Percentiles rank a stretch among this genome's conserved stretches.
Conservation (phyloP, 345 rosid species). For the Moricandia moricandioides region DNA sequence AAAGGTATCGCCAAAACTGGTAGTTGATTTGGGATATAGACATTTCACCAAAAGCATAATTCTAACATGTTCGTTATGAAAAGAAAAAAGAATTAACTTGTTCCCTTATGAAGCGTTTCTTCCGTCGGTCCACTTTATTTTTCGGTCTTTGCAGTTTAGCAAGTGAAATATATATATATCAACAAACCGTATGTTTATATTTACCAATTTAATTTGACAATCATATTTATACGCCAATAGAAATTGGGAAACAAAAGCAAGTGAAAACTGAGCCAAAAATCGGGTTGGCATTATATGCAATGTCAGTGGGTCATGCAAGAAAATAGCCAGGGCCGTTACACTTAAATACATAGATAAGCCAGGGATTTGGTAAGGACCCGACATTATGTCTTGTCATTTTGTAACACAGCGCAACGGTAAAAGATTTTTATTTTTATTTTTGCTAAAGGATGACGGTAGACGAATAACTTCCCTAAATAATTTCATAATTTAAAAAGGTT, state of each 20-base stretch:
- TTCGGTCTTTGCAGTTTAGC: neutral
- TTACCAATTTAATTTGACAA: neutral
- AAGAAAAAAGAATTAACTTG: neutral
- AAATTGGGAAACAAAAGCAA: neutral
- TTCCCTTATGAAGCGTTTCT: neutral
- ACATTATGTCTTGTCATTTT: neutral
- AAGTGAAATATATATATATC: neutral
- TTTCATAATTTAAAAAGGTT: too few relatives aligned
- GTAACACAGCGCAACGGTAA: constrained; percentile 2
- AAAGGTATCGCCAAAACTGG: constrained; percentile 6
- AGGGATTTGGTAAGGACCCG: constrained; percentile 31
- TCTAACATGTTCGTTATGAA: neutral
- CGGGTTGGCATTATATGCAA: constrained; percentile 15
- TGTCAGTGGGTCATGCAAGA: constrained; percentile 22
- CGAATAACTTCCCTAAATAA: too few relatives aligned
- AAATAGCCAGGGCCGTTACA: constrained; percentile 21
- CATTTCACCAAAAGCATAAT: constrained; percentile 22
- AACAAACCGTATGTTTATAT: neutral
- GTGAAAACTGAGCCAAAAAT: neutral
- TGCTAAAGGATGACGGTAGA: neutral
- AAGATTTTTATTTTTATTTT: neutral
- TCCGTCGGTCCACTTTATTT: constrained; percentile 13
- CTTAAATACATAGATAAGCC: constrained; percentile 3
- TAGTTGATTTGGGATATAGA: constrained; percentile 18
- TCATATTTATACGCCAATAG: neutral